Base-by-base conservation (phyloP, 164 flowering plant genomes). In the Annona cherimola region DNA sequence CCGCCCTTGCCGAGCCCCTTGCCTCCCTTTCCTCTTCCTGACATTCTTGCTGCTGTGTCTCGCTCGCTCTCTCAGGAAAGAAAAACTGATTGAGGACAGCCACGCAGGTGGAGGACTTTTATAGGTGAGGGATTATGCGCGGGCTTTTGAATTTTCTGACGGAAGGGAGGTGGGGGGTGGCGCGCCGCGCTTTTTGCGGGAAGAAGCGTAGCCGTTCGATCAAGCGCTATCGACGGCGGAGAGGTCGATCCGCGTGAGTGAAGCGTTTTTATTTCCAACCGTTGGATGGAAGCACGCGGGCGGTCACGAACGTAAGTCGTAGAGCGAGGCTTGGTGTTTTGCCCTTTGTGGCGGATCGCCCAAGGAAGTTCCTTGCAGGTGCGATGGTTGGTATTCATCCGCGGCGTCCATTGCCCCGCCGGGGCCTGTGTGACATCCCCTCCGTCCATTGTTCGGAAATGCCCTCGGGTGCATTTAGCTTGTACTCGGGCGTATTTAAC, bases 1-100 rank as follows among this genome's bases (percentile, higher is more conserved):
- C 74, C 74, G 6, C 74, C 74, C 74, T 72, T 72, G 8, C 74
- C 74, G n/a, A 72, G 57, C 7, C 74, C 74, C 63, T 72, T 74
- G 4, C 76, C 76, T 42, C 76, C 76, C 45, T 74, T 74, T 4
- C 76, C 76, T 74, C 76, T 74, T 66, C 74, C 74, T 26, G 74
- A 72, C 74, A 72, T 72, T 60, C 59, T n/a, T 40, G 41, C 20
- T 9, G 9, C 44, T 39, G 43, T 3, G 7, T 9, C 8, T 61
- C 35, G 63, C 20, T n/a, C 6, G 4, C 26, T 66, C 42, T 26
- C 39, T 9, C 35, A 12, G 42, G 39, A 35, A 3, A 35, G 66
- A 16, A 9, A 26, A 42, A 19, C 14, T 2, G 59, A 16, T 19
- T 16, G 35, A 1, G 35, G 20, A 40, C 41, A 12, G 19, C 59